These are phyloP conservation scores for Dryadomyces quercus-mongolicae DNA, from an alignment of 2,329 filamentous ascomycete species.

Conservation along the genomic window DNA sequence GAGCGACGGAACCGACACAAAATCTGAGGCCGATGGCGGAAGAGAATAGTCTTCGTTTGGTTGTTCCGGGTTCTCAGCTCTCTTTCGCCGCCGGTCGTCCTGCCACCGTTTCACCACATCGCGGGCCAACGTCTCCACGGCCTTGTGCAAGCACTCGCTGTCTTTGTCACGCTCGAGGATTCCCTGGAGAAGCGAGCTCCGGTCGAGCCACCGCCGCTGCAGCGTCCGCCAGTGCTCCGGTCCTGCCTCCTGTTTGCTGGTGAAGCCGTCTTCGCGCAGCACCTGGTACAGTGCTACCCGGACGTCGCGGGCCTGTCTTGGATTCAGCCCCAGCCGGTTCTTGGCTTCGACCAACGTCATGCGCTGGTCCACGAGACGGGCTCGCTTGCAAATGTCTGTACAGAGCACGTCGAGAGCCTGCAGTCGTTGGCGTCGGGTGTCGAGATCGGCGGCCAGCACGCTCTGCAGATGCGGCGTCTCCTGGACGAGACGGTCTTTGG, in stretches of 20 bases:
- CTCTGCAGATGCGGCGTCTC: conserved; percentile 48
- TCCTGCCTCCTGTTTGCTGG: conserved; percentile 61
- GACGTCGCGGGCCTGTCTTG: conserved; percentile 40
- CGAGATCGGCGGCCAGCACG: too few relatives aligned
- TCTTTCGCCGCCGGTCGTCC: conserved; percentile 39
- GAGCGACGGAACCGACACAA: too few relatives aligned
- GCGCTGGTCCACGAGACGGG: conserved; percentile 48
- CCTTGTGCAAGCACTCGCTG: conserved; percentile 25
- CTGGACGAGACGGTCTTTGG: conserved; percentile 27
- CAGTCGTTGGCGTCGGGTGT: conserved; percentile 19
- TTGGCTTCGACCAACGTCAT: conserved; percentile 68
- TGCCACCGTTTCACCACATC: conserved; percentile 69
- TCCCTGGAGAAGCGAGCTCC: conserved; percentile 36
- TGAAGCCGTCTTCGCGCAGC: conserved; percentile 53
- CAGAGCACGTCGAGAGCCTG: conserved; percentile 69
- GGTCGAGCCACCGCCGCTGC: conserved; percentile 29
- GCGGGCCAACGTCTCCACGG: conserved; percentile 35
- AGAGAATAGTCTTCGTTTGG: too few relatives aligned
- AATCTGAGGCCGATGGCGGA: too few relatives aligned
- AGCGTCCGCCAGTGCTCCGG: conserved; percentile 59
- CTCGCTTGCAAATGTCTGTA: conserved; percentile 69
- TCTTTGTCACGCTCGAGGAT: background rate
- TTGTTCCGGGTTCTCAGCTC: too few relatives aligned
- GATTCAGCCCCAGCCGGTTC: conserved; percentile 37
- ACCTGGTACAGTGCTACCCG: conserved; percentile 55